A percentile compares a stretch with the other conserved stretches of the same genome.
Evolutionary conservation across 2,329 filamentous ascomycete genomes (phyloP).

Genomic region (Aspergillus sp.): DNA sequence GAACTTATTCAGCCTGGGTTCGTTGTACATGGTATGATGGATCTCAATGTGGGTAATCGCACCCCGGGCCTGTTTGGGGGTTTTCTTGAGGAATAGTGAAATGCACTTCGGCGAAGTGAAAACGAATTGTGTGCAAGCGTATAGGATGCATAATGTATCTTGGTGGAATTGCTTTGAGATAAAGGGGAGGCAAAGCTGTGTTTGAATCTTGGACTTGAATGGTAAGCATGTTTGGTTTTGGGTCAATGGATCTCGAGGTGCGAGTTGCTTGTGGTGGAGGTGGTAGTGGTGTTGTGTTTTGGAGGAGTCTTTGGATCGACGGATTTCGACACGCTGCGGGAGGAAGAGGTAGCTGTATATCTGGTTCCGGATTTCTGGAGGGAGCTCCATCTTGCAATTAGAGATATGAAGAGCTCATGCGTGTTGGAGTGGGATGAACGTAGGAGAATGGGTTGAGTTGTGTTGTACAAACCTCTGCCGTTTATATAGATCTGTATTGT

Average conservation of each 20-base stretch:
- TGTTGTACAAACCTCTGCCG: neutral
- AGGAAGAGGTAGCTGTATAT: constrained; percentile 67
- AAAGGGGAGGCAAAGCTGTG: constrained; percentile 56
- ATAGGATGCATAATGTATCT: constrained; percentile 67
- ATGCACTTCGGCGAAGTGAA: constrained; percentile 19
- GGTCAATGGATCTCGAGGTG: constrained; percentile 20
- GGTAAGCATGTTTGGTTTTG: constrained; percentile 1
- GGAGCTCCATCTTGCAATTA: constrained; percentile 44
- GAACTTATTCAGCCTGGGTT: constrained; percentile 17
- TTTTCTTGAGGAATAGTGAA: constrained; percentile 32
- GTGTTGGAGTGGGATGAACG: neutral
- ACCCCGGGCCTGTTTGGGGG: constrained; percentile 58
- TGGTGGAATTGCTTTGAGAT: constrained; percentile 61
- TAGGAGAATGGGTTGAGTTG: neutral
- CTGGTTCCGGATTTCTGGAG: constrained; percentile 67
- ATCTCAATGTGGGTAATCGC: constrained; percentile 45
- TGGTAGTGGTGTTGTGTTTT: constrained; percentile 59
- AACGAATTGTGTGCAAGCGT: constrained; percentile 37
- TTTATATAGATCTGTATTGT: constrained; percentile 7
- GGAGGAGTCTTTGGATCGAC: constrained; percentile 50
- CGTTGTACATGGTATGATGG: constrained; percentile 25
- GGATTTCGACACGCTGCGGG: constrained; percentile 19
- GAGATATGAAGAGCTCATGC: constrained; percentile 23
- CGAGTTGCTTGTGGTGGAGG: constrained; percentile 55
- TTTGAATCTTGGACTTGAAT: neutral